Evolutionary conservation across 2,329 filamentous ascomycete genomes (phyloP), one percentile per base, ranked within the genome.

Genomic region (Sporothrix curviconia): DNA sequence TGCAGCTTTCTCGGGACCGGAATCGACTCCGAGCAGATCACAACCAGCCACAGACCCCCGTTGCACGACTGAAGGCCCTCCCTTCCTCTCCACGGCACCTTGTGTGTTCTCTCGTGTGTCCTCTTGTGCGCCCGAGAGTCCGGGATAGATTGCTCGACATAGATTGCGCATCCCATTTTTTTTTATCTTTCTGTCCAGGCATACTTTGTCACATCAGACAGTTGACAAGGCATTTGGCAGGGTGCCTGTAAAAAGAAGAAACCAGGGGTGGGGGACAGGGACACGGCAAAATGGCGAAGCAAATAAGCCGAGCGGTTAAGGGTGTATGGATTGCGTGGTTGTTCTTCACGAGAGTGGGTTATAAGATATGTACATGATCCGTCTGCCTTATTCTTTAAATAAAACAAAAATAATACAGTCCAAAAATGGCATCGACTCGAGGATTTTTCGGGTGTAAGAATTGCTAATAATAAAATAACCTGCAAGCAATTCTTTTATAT

Each of bases 231-330:
- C n/a, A n/a, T n/a, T n/a, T n/a, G n/a, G n/a, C n/a, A n/a, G n/a
- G n/a, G n/a, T n/a, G 32, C 30, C 46, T 19, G 34, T 14, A 17
- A 37, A 24, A 1, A 28, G 19, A 36, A 42, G 50, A 42, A 53
- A 53, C 37, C 37, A 53, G 37, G 37, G 50, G 37, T 17, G 37
- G 50, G 50, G 50, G 37, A 42, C 50, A 40, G 50, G 24, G 50
- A 42, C 34, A 52, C 50, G 36, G 47, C 24, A 52, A 42, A 52
- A 53, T 43, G 50, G 50, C 7, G 14, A 53, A 43, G 9, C 11
- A 53, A 42, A 39, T 22, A 53, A 53, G 36, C 34, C 46, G 49
- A 30, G 49, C 34, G 24, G 24, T 34, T 52, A 52, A 40, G 36
- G 28, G 49, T 30, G 30, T 5, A 32, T 25, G 12, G n/a, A 36